Base-by-base conservation (phyloP, 352 stramenopile genomes). In the Blastocystis sp. region DNA sequence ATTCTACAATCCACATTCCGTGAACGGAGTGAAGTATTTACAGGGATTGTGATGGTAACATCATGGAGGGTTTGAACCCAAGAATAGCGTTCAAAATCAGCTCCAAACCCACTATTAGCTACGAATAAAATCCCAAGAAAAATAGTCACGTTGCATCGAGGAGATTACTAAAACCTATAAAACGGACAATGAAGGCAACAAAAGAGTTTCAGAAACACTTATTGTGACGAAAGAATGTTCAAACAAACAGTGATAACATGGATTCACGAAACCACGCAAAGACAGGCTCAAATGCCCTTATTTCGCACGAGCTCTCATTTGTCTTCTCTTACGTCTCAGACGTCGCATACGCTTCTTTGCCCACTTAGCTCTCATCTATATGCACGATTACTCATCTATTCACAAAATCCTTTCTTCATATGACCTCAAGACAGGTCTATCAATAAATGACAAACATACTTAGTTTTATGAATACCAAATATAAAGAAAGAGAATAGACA, bases 341-440 rank as follows among this genome's bases (percentile, higher is more conserved):
- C 69, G 69, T 80, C 69, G 69, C 69, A 80, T 80, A 80, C 69
- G 69, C 35, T 80, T 80, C 69, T 80, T 80, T 70, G 69, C 69
- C 69, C 69, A 80, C 54, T 80, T 80, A 42, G 69, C 69, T 80
- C 69, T 80, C 69, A 80, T 80, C 54, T 80, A 80, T 5, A 80
- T 70, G 2, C n/a, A 80, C 27, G 60, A 40, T 73, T 48, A 73
- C 24, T 62, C 56, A 62, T 33, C 56, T 9, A 22, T 48, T 30
- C 13, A 5, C 60, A 1, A 35, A 73, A 73, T 1, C 1, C 4
- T 9, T 48, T 2, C 9, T 9, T 48, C 40, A 48, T 9, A 48
- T 48, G 40, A 48, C 40, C 9, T 48, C 40, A 48, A 48, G 3
- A 48, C 40, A 48, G 9, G 40, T 48, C 40, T 9, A 24, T 48